Evolutionary conservation across 768 basidiomycete species (phyloP).

Genomic region (Crucibulum laeve): DNA sequence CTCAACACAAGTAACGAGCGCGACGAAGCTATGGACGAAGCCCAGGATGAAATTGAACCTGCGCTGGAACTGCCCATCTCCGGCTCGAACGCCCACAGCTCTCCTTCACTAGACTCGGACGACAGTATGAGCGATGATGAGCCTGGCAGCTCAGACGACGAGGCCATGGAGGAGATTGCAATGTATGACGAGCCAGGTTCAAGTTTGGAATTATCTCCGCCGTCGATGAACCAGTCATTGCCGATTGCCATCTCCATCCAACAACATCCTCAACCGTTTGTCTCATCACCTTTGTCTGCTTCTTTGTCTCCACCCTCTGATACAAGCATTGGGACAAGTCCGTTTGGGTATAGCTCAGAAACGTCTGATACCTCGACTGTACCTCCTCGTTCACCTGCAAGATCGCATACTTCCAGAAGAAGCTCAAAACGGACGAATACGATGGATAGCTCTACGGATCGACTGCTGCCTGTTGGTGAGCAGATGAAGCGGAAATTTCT

Average conservation of each 20-base stretch:
- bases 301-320: not conserved
- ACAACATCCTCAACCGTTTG: no score
- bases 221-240: no score
- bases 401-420: slow-evolving; percentile 42
- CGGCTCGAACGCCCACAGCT: slow-evolving; percentile 38
- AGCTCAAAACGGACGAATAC: slow-evolving; percentile 45
- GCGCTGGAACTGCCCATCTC: slow-evolving; percentile 68
- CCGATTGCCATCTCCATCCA: no score
- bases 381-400: slow-evolving; percentile 15
- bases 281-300: no score
- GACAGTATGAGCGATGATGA: slow-evolving; percentile 77
- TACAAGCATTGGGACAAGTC: no score
- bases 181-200: slow-evolving; percentile 60
- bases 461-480: slow-evolving; percentile 63
- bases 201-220: slow-evolving; percentile 24
- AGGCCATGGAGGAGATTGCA: slow-evolving; percentile 78
- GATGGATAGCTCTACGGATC: slow-evolving; percentile 26
- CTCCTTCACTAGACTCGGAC: slow-evolving; percentile 62
- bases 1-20: slow-evolving; percentile 51
- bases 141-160: slow-evolving; percentile 73
- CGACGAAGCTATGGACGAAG: slow-evolving; percentile 56
- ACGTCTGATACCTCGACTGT: not conserved
- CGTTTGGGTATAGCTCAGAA: no score
- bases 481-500: slow-evolving; percentile 75
- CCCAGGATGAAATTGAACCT: slow-evolving; percentile 55